Evolutionary conservation across 345 rosid genomes (phyloP).

Genomic region (Brassica napus): Da-Ae NC_063442.1:10458501-10459000

Average conservation of each 20-base stretch:
- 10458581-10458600: slow-evolving; percentile 72
- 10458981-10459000: slow-evolving; percentile 52
- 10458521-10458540: slow-evolving; percentile 65
- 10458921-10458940: slow-evolving; percentile 57
- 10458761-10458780: slow-evolving; percentile 81
- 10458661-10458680: slow-evolving; percentile 84
- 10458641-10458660: slow-evolving; percentile 88
- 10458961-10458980: slow-evolving; percentile 50
- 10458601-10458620: slow-evolving; percentile 79
- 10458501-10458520: slow-evolving; percentile 82
- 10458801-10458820: slow-evolving; percentile 72
- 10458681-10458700: slow-evolving; percentile 84
- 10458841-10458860: slow-evolving; percentile 48
- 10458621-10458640: slow-evolving; percentile 85
- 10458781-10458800: slow-evolving; percentile 87
- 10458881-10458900: slow-evolving; percentile 44
- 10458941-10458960: slow-evolving; percentile 58
- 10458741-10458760: slow-evolving; percentile 77
- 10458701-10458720: slow-evolving; percentile 79
- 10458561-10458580: slow-evolving; percentile 80
- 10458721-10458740: slow-evolving; percentile 78
- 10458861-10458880: slow-evolving; percentile 42
- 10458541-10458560: slow-evolving; percentile 95
- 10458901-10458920: slow-evolving; percentile 45
- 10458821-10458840: slow-evolving; percentile 54